Base-by-base conservation (phyloP, 495 filamentous ascomycete genomes). In the Lasiosphaeris hirsuta region DNA sequence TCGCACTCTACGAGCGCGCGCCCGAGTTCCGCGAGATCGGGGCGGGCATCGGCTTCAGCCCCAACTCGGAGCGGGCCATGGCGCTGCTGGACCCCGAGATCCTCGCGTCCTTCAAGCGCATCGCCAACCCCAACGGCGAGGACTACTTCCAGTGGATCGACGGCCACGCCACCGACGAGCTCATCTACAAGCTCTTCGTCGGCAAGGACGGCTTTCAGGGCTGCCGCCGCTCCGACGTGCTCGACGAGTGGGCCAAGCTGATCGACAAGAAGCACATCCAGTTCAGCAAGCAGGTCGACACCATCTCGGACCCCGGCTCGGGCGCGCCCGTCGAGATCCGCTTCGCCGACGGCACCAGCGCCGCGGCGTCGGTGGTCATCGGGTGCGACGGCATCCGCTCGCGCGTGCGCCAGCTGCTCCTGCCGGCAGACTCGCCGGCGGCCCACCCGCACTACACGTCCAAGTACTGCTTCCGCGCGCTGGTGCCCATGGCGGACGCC, bases 11-110 rank as follows among this genome's bases (percentile, higher is more conserved):
- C 61, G 84, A 87, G 69, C 78, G 80, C 2, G 73, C 79, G 0
- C 49, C 72, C 0, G 66, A 59, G 1, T 81, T 84, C 65, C 69
- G 72, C 10, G 84, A 85, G 62, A 78, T 85, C 42, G 84, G 84
- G 1, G 79, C 83, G 0, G 84, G 84, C 9, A 75, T 87, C 45
- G 80, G 78, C 3, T 80, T 86, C 62, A 77, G 75, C 14, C 81
- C 84, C 11, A 84, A 84, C 33, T 79, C 82, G 0, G 78, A 84
- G 59, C 71, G 74, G 11, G 79, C 82, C 7, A 78, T 87, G 72
- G 64, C 61, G 2, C 51, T 77, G 5, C 71, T 85, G 19, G 75
- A 81, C 54, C 76, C 78, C 36, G 47, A 41, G 34, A 42, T 75
- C 10, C 51, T 70, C 37, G 45, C 49, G 3, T 51, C 67, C 7